A percentile compares a stretch with the other conserved stretches of the same genome.
phyloP scores from a whole-genome alignment of 768 basidiomycete species.

The Rhizopogon rudus region DNA sequence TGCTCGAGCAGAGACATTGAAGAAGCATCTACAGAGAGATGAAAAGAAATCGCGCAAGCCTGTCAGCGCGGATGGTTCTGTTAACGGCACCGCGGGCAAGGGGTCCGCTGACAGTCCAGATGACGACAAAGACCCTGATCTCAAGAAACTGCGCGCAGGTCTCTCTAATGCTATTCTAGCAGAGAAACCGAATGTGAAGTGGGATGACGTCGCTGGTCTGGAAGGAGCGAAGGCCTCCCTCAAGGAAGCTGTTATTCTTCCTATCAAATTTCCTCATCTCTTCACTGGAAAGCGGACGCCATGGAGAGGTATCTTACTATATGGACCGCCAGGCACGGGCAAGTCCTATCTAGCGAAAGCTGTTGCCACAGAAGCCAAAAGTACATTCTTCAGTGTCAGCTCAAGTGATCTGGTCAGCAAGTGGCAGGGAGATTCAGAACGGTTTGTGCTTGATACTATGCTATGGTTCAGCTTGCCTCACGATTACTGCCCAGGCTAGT shows the following conservation, averaged over 20 bases:
- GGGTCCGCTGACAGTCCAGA: conserved; percentile 44
- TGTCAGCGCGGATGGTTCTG: conserved; percentile 44
- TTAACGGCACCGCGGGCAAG: conserved; percentile 37
- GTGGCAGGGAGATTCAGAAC: conserved; percentile 99
- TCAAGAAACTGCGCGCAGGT: conserved; percentile 94
- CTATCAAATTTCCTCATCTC: conserved; percentile 98
- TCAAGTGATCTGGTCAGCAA: conserved; percentile 96
- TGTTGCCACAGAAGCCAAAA: conserved; percentile 98
- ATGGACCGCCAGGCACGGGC: conserved; percentile 97
- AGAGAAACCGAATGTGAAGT: conserved; percentile 93
- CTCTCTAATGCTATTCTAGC: conserved; percentile 83
- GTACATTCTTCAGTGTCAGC: conserved; percentile 97
- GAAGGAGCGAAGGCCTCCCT: conserved; percentile 93
- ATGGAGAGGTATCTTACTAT: conserved; percentile 93
- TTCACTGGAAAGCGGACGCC: conserved; percentile 99
- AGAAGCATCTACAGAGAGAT: conserved; percentile 68
- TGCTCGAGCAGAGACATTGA: conserved; percentile 84
- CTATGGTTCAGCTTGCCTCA: background rate
- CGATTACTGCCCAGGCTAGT: conserved; percentile 58
- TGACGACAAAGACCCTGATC: conserved; percentile 84
- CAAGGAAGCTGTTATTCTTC: conserved; percentile 98
- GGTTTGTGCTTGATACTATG: conserved; percentile 44
- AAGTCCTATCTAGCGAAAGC: conserved; percentile 98
- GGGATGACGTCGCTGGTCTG: conserved; percentile 98
- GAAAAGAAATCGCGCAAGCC: conserved; percentile 51